A percentile compares a stretch with the other conserved stretches of the same genome.
phyloP scores from a whole-genome alignment of 2,329 filamentous ascomycete genomes.

The Hawksworthiomyces lignivorus region DNA sequence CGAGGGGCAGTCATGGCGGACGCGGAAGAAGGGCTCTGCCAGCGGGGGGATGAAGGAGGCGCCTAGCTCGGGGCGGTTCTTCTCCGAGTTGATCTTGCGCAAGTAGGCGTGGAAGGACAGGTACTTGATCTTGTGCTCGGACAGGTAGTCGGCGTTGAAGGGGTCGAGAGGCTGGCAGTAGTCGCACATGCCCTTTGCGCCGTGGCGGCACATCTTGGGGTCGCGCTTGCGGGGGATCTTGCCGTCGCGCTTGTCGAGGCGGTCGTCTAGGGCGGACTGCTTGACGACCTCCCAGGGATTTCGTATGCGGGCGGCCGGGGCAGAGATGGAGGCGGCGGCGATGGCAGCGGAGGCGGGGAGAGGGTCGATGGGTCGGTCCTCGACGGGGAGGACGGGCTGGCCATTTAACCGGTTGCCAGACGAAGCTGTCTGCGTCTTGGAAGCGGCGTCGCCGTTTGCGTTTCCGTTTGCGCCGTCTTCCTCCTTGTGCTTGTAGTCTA shows the following conservation, averaged over 20 bases:
- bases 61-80: constrained; percentile 90
- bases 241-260: constrained; percentile 78
- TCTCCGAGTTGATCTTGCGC: constrained; percentile 89
- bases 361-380: constrained; percentile 58
- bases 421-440: constrained; percentile 26
- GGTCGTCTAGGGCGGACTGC: constrained; percentile 81
- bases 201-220: constrained; percentile 86
- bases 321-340: constrained; percentile 20
- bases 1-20: constrained; percentile 81
- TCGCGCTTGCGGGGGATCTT: constrained; percentile 75
- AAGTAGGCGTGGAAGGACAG: constrained; percentile 92
- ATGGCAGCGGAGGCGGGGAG: constrained; percentile 24
- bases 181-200: constrained; percentile 97
- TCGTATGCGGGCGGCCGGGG: constrained; percentile 57
- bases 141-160: constrained; percentile 79
- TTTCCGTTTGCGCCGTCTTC: constrained; percentile 21
- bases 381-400: constrained; percentile 60
- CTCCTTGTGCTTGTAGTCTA: constrained; percentile 63
- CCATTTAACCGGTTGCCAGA: constrained; percentile 69
- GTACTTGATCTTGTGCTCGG: constrained; percentile 98
- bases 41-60: constrained; percentile 95
- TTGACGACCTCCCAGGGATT: constrained; percentile 90
- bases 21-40: constrained; percentile 85
- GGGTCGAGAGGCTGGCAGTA: constrained; percentile 97
- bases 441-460: constrained; percentile 26